phyloP scores from a whole-genome alignment of 441 rosid genomes.

The Sinapis alba region DNA sequence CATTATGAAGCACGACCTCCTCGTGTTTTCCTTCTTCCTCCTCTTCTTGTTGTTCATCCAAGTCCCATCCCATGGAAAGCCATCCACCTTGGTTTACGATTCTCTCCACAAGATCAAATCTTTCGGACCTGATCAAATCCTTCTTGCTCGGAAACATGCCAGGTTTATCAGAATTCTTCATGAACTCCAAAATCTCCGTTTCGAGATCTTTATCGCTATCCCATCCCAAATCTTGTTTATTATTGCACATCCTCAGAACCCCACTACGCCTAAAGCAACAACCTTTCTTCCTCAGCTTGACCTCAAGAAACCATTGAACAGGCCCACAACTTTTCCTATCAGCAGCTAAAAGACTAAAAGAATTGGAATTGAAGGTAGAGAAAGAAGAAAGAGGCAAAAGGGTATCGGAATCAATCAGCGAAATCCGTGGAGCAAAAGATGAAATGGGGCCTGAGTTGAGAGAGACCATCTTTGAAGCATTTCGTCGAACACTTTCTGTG shows the following conservation, averaged over 20 bases:
- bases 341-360: slow-evolving; percentile 29
- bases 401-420: slow-evolving; percentile 41
- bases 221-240: slow-evolving; percentile 35
- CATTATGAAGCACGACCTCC: slow-evolving; percentile 22
- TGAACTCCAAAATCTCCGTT: slow-evolving; percentile 81
- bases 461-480: slow-evolving; percentile 86
- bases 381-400: slow-evolving; percentile 27
- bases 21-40: slow-evolving; percentile 23
- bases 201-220: slow-evolving; percentile 54
- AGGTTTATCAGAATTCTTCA: slow-evolving; percentile 63
- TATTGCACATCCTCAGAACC: slow-evolving; percentile 54
- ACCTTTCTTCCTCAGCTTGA: slow-evolving; percentile 38
- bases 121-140: slow-evolving; percentile 61
- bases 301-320: slow-evolving; percentile 39
- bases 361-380: slow-evolving; percentile 22
- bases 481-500: slow-evolving; percentile 62
- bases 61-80: slow-evolving; percentile 90
- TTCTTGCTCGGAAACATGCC: slow-evolving; percentile 70
- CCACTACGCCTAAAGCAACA: slow-evolving; percentile 41
- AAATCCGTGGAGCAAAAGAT: slow-evolving; percentile 31
- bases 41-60: slow-evolving; percentile 45
- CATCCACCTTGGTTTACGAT: slow-evolving; percentile 74
- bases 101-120: slow-evolving; percentile 75
- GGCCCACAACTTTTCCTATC: slow-evolving; percentile 32
- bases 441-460: slow-evolving; percentile 43